Evolutionary conservation across 2,329 filamentous ascomycete species (phyloP).

Genomic region (Penicillium sp.): DNA sequence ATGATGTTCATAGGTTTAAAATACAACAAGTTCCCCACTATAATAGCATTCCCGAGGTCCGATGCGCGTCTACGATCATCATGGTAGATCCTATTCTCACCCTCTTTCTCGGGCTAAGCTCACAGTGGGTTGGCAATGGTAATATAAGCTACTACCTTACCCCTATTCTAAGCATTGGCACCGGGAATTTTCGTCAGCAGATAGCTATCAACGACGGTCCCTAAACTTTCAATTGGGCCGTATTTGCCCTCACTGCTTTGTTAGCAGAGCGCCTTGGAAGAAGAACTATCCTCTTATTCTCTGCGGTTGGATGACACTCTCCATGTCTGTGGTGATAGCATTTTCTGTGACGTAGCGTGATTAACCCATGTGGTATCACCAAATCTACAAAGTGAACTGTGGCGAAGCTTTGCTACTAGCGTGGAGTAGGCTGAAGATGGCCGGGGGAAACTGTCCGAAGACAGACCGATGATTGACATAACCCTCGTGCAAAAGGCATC

Average conservation of each 20-base stretch:
- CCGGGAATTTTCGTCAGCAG: neutral
- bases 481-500: too few relatives aligned
- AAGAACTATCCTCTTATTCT: neutral
- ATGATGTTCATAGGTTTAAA: too few relatives aligned
- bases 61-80: too few relatives aligned
- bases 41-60: too few relatives aligned
- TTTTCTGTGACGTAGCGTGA: neutral
- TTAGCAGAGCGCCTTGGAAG: neutral
- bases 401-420: too few relatives aligned
- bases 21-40: too few relatives aligned
- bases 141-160: constrained; percentile 2
- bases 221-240: neutral
- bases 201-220: neutral
- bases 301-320: neutral
- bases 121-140: neutral
- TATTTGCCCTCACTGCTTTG: neutral
- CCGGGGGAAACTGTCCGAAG: too few relatives aligned
- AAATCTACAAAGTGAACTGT: too few relatives aligned
- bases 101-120: neutral
- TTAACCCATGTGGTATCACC: too few relatives aligned
- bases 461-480: too few relatives aligned
- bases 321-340: neutral
- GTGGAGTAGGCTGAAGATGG: too few relatives aligned
- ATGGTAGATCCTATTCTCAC: neutral
- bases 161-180: neutral